A percentile compares a stretch with the other conserved stretches of the same genome.
These are phyloP conservation scores for Nymphaea thermarum DNA, from an alignment of 164 flowering plant genomes.

Conservation along the genomic window DNA sequence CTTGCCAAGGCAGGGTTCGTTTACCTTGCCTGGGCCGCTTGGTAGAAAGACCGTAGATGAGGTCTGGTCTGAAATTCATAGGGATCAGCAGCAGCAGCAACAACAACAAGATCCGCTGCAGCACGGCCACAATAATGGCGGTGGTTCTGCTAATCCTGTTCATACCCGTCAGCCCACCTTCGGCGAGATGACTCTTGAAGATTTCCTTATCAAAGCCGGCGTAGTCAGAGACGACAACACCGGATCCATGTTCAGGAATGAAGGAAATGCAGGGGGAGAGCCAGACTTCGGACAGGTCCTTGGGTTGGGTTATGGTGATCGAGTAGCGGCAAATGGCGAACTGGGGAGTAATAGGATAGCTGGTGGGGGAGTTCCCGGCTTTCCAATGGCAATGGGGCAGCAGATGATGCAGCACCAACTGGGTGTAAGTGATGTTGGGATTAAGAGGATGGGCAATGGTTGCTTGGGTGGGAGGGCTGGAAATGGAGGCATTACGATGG, in stretches of 20 bases:
- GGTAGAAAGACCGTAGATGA: constrained; percentile 83
- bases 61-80: constrained; percentile 87
- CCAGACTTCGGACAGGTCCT: background rate
- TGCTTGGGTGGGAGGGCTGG: constrained; percentile 34
- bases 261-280: background rate
- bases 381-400: background rate
- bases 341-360: background rate
- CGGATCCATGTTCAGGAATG: constrained; percentile 2
- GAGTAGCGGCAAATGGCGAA: background rate
- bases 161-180: constrained; percentile 54
- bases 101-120: background rate
- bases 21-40: constrained; percentile 61
- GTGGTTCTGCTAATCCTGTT: constrained; percentile 6
- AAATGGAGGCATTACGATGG: constrained; percentile 21
- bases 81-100: constrained; percentile 12
- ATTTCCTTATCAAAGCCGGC: constrained; percentile 80
- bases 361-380: background rate
- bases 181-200: constrained; percentile 97
- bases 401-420: background rate
- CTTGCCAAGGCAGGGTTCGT: constrained; percentile 61
- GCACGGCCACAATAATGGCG: background rate
- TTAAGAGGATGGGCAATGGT: constrained; percentile 22
- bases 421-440: constrained; percentile 14
- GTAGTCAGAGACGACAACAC: constrained; percentile 47
- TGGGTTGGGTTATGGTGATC: constrained; percentile 1